These are phyloP conservation scores for Solanum arcanum DNA, from an alignment of 257 asterid genomes.

Conservation along the genomic window DNA sequence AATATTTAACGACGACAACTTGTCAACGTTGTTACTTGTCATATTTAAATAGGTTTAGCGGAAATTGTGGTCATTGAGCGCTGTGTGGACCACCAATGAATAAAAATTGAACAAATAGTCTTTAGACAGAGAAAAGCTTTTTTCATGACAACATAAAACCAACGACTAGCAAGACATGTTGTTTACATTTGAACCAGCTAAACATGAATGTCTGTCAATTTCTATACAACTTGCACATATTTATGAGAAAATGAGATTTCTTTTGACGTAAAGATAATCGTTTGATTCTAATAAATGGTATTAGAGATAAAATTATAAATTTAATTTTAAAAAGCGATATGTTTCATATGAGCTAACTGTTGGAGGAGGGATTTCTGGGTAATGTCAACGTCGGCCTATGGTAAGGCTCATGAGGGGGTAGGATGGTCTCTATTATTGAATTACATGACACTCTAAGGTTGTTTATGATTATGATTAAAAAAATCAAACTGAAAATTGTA, in stretches of 20 bases:
- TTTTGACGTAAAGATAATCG: fast-evolving
- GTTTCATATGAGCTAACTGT: neutral
- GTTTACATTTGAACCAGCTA: neutral
- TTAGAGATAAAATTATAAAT: too few relatives aligned
- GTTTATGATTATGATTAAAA: too few relatives aligned
- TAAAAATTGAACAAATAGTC: neutral
- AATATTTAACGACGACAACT: too few relatives aligned
- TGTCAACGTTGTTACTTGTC: neutral
- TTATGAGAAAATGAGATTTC: neutral
- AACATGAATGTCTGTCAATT: neutral
- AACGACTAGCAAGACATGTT: neutral
- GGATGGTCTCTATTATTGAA: fast-evolving
- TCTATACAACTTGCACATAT: neutral
- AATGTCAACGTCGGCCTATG: neutral
- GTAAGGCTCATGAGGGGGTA: neutral
- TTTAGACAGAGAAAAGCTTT: neutral
- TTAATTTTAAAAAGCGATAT: neutral
- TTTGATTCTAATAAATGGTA: too few relatives aligned
- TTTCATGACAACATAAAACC: neutral
- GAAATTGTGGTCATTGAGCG: neutral
- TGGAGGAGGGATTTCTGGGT: neutral
- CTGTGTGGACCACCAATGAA: neutral
- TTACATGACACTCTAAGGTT: too few relatives aligned
- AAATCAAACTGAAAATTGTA: too few relatives aligned
- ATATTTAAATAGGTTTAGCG: neutral